Percentiles rank a stretch among this genome's conserved stretches.
Conservation (phyloP, 495 filamentous ascomycete species). For the Penicillium dipodomyicola region DNA sequence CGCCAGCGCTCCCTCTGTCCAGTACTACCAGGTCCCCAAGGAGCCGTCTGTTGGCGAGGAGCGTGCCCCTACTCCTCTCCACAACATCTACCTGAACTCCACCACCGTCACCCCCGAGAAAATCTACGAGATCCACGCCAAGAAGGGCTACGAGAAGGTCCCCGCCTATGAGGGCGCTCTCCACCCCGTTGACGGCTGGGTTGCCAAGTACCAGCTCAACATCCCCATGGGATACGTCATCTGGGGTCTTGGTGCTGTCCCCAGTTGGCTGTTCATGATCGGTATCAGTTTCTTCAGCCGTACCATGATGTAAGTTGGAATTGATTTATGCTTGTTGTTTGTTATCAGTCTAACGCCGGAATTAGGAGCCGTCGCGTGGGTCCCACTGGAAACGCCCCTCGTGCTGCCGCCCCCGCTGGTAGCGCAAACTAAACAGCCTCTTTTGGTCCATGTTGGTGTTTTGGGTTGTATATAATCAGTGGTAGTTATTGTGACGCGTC, state of each 20-base stretch:
- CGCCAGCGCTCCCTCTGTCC: conserved; percentile 65
- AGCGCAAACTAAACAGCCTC: conserved; percentile 26
- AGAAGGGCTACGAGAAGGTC: conserved; percentile 56
- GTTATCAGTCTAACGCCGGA: conserved; percentile 15
- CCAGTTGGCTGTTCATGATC: conserved; percentile 78
- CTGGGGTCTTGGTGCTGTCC: conserved; percentile 54
- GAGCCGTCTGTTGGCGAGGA: conserved; percentile 42
- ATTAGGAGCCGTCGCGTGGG: conserved; percentile 44
- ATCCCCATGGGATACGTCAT: conserved; percentile 69
- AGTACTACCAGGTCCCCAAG: conserved; percentile 70
- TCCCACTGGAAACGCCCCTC: conserved; percentile 31
- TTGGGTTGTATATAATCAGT: conserved; percentile 28
- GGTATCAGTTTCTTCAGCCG: conserved; percentile 76
- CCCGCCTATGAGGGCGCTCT: conserved; percentile 66
- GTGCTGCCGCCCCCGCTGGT: conserved; percentile 25
- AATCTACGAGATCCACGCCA: conserved; percentile 60
- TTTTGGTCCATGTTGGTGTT: conserved; percentile 13
- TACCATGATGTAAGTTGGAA: conserved; percentile 75
- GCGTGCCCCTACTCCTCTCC: conserved; percentile 46
- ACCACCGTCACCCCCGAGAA: conserved; percentile 62
- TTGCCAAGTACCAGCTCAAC: conserved; percentile 63
- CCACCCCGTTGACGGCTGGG: conserved; percentile 74
- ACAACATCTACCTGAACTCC: conserved; percentile 59
- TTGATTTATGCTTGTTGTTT: neutral
- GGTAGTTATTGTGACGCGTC: conserved; percentile 11